Base-by-base conservation (phyloP, 1,284 basidiomycete species). In the Rhodotorula sp. region DNA sequence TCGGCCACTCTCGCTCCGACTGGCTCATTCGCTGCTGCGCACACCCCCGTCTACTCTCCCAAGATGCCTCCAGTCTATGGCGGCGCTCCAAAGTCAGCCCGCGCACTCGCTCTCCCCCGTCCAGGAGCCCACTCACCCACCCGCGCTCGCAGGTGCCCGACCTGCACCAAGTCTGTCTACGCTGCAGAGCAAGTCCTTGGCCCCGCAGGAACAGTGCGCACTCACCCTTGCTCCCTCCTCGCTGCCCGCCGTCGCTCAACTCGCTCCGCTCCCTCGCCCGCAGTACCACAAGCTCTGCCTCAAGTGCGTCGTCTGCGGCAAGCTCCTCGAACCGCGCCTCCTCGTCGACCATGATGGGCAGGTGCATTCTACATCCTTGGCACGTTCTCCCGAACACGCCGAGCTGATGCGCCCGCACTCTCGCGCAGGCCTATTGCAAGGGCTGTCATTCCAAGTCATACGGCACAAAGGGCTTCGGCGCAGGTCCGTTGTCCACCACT, bases 201-300 rank as follows among this genome's bases (percentile, higher is more conserved):
- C 21, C 83, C 82, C 2, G 82, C 73, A 22, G 72, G 82, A 9
- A 81, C 79, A 77, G 82, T 82, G 48, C 56, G 80, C 78, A 13
- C 39, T 44, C 3, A 12, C 9, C 3, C 27, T 21, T 10, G 22
- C 17, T 19, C 25, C 27, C 7, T n/a, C 21, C 19, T 39, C 32
- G 46, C 2, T 27, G 27, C 22, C 21, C 46, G 15, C 8, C 46
- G 12, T 29, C 25, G 7, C 17, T 50, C 59, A 2, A 32, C 53
- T 46, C 29, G 41, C 29, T 4, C 29, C 34, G 44, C 37, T 32
- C 15, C 32, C 22, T 6, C 17, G n/a, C 72, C 82, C 82, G 80
- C 82, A 56, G 61, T 84, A 83, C 61, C 83, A 84, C 76, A 84
- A 83, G 71, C 69, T 79, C 2, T 84, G 83, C 65, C 73, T 84